Percentiles rank a stretch among this genome's conserved stretches.
These are phyloP conservation scores for Dissophora ornata DNA, from an alignment of 192 early-diverging fungal species.

Conservation along the genomic window DNA sequence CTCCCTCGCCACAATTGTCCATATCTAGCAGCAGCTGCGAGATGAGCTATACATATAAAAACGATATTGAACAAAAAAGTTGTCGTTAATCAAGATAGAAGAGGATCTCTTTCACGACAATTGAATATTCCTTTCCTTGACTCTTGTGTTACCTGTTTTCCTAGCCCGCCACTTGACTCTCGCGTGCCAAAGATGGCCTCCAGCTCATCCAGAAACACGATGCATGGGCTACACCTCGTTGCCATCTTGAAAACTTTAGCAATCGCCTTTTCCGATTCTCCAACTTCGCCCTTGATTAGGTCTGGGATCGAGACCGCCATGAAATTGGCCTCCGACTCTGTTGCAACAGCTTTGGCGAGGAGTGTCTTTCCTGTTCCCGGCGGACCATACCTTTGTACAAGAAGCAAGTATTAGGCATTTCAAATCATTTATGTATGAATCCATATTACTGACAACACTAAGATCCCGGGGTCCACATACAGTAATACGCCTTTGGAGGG, in stretches of 20 bases:
- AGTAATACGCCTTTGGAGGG: constrained; percentile 87
- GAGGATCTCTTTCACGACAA: too few relatives aligned
- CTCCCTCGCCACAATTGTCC: constrained; percentile 68
- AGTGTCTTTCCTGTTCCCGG: constrained; percentile 96
- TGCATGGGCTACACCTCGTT: constrained; percentile 73
- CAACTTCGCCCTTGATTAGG: constrained; percentile 90
- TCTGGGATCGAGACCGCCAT: constrained; percentile 81
- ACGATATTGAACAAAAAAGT: too few relatives aligned
- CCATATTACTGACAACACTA: too few relatives aligned
- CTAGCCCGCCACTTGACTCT: constrained; percentile 75
- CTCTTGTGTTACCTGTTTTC: constrained; percentile 69
- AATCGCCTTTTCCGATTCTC: constrained; percentile 95
- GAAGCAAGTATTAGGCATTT: not conserved
- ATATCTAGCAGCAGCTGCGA: constrained; percentile 84
- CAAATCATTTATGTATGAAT: too few relatives aligned
- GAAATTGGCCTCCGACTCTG: constrained; percentile 84
- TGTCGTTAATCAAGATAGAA: too few relatives aligned
- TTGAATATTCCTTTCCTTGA: too few relatives aligned
- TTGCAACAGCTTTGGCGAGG: constrained; percentile 85
- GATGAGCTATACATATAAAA: constrained; percentile 60
- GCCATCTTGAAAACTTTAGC: constrained; percentile 79
- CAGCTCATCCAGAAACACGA: constrained; percentile 95
- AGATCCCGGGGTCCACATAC: too few relatives aligned
- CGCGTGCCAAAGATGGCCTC: constrained; percentile 87
- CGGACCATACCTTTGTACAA: constrained; percentile 69